Base-by-base conservation (phyloP, 768 basidiomycete genomes). In the Chalciporus piperatus region DNA sequence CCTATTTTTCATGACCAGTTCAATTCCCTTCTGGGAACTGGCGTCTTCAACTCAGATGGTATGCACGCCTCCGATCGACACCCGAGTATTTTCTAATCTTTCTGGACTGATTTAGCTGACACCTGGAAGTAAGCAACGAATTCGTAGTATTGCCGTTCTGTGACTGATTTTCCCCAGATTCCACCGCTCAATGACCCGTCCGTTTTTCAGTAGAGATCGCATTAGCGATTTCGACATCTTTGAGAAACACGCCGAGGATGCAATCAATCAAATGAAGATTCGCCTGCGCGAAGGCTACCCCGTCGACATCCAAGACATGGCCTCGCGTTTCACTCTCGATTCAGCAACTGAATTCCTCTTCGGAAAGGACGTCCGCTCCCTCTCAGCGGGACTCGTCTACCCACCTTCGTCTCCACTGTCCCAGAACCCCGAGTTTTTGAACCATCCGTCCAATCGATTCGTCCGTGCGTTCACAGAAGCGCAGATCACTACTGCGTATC, bases 301-400 rank as follows among this genome's bases (percentile, higher is more conserved):
- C 4, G 59, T 79, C 33, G 74, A 79, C 56, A 69, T 76, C 52
- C 72, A 78, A 58, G 77, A 76, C 42, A 56, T 76, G 47, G 65
- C 65, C 2, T 68, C 67, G 1, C 70, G 76, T 3, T 81, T 81
- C 62, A 80, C 81, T 1, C 63, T 84, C 30, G 83, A 85, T 58
- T 80, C 79, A 1, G 79, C 80, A 0, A 77, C 80, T 0, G 78
- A 79, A 22, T 83, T 84, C 58, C 70, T 83, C 10, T 80, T 82
- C 51, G 78, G 81, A 27, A 61, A 62, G 14, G 60, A 70, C 17
- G 74, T 74, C 10, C 27, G 69, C 33, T 69, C 68, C 0, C 64
- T 76, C 28, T 62, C 68, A 0, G 72, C 72, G 12, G 72, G 74
- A 14, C 70, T 79, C 33, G 54, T 57, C 28, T 75, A 61, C 53